Percentiles rank a stretch among this genome's conserved stretches.
Conservation (phyloP, 73 alveolate genomes). For the Uronychia binucleata region DNA sequence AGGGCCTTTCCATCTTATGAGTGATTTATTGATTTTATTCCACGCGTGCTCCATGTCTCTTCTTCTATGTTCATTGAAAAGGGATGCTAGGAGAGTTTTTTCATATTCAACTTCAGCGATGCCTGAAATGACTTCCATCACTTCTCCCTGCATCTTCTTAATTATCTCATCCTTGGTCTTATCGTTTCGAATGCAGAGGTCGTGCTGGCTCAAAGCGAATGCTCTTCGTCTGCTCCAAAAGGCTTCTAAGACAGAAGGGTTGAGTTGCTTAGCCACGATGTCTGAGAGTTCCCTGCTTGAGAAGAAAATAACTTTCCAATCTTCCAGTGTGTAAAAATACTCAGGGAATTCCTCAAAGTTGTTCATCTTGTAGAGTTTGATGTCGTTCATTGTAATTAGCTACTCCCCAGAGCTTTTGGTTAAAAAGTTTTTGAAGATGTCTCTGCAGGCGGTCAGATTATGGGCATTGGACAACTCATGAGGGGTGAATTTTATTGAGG, state of each 20-base stretch:
- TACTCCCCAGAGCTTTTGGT: neutral
- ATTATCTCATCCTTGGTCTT: constrained; percentile 60
- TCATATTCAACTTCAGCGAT: constrained; percentile 37
- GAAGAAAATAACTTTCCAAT: constrained; percentile 55
- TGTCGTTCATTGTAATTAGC: neutral
- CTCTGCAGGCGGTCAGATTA: constrained; percentile 44
- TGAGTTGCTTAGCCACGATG: constrained; percentile 28
- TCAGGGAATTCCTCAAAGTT: constrained; percentile 61
- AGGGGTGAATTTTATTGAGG: constrained; percentile 41
- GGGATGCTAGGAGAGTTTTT: constrained; percentile 18
- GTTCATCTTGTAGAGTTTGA: neutral
- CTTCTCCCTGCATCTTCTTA: constrained; percentile 45
- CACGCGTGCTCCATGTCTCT: constrained; percentile 4
- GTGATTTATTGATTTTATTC: neutral
- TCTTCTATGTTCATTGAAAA: constrained; percentile 33
- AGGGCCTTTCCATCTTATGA: constrained; percentile 10
- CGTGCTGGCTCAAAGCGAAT: constrained; percentile 31
- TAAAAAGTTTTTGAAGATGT: neutral
- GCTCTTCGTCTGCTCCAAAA: constrained; percentile 7
- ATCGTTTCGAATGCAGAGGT: constrained; percentile 18
- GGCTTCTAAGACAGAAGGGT: neutral
- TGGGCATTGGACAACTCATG: constrained; percentile 13
- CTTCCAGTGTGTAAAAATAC: constrained; percentile 36
- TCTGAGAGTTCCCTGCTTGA: constrained; percentile 3
- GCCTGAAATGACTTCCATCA: constrained; percentile 38